Evolutionary conservation across 1,284 basidiomycete species (phyloP).

Genomic region (Malassezia globosa): DNA sequence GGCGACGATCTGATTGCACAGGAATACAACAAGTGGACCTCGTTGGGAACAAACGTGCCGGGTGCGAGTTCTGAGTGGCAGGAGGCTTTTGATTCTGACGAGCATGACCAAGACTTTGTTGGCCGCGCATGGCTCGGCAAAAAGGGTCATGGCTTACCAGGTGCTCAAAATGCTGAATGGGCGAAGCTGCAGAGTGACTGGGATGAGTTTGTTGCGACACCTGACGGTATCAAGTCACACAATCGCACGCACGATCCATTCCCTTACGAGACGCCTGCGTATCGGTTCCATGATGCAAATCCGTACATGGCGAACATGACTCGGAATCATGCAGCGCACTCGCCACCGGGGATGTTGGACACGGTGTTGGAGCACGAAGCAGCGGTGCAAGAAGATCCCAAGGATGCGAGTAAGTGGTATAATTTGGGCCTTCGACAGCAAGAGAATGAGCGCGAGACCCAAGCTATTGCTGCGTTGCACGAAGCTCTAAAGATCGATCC

Average conservation of each 20-base stretch:
- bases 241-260: conserved; percentile 3
- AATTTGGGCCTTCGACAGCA: conserved; percentile 92
- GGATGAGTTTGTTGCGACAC: conserved; percentile 52
- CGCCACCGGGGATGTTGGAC: conserved; percentile 16
- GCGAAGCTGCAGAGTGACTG: conserved; percentile 64
- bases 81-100: conserved; percentile 20
- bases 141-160: conserved; percentile 25
- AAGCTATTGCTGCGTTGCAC: conserved; percentile 74
- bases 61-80: conserved; percentile 27
- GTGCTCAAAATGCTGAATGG: conserved; percentile 53
- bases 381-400: conserved; percentile 66
- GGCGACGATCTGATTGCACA: conserved; percentile 24
- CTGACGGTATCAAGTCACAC: conserved; percentile 16
- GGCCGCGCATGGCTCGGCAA: conserved; percentile 27
- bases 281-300: conserved; percentile 38
- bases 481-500: conserved; percentile 70
- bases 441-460: conserved; percentile 87
- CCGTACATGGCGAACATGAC: conserved; percentile 33
- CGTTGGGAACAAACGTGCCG: conserved; percentile 25
- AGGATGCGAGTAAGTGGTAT: conserved; percentile 69
- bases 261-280: conserved; percentile 30
- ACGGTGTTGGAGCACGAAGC: conserved; percentile 70
- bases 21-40: conserved; percentile 34
- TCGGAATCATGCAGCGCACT: conserved; percentile 20
- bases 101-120: conserved; percentile 38